phyloP scores from a whole-genome alignment of 2,329 filamentous ascomycete genomes.

The Alternaria brassicicola region DNA sequence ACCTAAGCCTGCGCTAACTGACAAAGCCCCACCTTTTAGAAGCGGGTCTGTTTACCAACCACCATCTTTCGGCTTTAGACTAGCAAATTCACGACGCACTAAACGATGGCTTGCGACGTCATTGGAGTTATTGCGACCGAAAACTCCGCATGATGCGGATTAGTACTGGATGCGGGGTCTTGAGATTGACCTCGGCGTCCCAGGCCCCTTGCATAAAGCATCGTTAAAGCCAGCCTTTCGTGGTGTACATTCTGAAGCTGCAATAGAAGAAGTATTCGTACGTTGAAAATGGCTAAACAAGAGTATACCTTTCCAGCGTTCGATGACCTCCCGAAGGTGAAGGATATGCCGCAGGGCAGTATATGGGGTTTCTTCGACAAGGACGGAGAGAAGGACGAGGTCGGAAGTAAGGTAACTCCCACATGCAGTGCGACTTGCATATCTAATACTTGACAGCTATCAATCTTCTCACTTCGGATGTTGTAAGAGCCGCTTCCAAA shows the following conservation, averaged over 20 bases:
- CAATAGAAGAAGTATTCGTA: not conserved
- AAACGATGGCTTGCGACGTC: constrained; percentile 2
- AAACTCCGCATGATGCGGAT: not conserved
- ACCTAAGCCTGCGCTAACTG: not conserved
- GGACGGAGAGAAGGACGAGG: constrained; percentile 55
- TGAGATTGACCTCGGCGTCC: not conserved
- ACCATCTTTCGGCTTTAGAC: not conserved
- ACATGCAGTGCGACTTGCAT: not conserved
- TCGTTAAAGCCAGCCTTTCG: not conserved
- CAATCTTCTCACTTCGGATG: constrained; percentile 57
- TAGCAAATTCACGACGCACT: not conserved
- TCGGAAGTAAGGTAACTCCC: constrained; percentile 53
- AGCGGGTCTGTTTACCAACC: not conserved
- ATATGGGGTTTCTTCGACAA: constrained; percentile 46
- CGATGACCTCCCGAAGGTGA: constrained; percentile 41
- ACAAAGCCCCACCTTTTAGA: not conserved
- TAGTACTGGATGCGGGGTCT: constrained; percentile 4
- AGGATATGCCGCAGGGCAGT: constrained; percentile 42
- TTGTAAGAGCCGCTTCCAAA: constrained; percentile 56
- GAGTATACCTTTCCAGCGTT: constrained; percentile 40
- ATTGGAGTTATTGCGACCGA: not conserved
- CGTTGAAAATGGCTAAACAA: constrained; percentile 7
- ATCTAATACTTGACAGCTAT: constrained; percentile 37
- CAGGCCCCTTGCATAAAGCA: not conserved
- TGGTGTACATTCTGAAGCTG: not conserved